Conservation (phyloP, 306 rosid species). For the Cucurbita moschata region DNA sequence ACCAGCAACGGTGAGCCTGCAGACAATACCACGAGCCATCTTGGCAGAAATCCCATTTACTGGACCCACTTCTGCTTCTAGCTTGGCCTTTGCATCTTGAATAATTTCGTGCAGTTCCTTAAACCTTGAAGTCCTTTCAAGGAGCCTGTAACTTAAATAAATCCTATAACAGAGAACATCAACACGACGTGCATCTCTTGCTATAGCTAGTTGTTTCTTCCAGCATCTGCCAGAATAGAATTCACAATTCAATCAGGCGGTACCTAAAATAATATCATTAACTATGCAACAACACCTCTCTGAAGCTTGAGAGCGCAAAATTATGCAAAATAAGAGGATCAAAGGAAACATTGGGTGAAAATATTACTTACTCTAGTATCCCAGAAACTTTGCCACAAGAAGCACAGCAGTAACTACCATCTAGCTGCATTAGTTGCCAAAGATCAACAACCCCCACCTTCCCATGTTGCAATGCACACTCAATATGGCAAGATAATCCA, state of each 20-base stretch:
- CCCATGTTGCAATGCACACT: constrained; percentile 80
- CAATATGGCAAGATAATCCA: constrained; percentile 94
- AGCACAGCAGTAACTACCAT: constrained; percentile 98
- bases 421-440: constrained; percentile 92
- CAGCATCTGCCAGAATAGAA: constrained; percentile 49
- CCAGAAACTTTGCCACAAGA: constrained; percentile 97
- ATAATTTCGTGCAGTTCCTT: constrained; percentile 71
- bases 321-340: neutral
- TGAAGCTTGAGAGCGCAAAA: neutral
- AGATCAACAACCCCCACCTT: constrained; percentile 97
- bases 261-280: neutral
- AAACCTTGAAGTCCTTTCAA: constrained; percentile 70
- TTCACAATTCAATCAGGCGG: neutral
- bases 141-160: constrained; percentile 84
- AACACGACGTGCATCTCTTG: constrained; percentile 95
- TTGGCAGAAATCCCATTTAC: constrained; percentile 83
- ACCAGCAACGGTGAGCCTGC: constrained; percentile 79
- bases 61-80: constrained; percentile 90
- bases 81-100: constrained; percentile 74
- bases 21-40: constrained; percentile 94
- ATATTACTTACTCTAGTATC: constrained; percentile 72
- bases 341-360: constrained; percentile 2
- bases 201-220: constrained; percentile 86
- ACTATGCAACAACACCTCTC: neutral
- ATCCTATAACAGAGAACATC: constrained; percentile 88